Evolutionary conservation across 495 filamentous ascomycete species (phyloP).

Genomic region (Tirmania nivea): DNA sequence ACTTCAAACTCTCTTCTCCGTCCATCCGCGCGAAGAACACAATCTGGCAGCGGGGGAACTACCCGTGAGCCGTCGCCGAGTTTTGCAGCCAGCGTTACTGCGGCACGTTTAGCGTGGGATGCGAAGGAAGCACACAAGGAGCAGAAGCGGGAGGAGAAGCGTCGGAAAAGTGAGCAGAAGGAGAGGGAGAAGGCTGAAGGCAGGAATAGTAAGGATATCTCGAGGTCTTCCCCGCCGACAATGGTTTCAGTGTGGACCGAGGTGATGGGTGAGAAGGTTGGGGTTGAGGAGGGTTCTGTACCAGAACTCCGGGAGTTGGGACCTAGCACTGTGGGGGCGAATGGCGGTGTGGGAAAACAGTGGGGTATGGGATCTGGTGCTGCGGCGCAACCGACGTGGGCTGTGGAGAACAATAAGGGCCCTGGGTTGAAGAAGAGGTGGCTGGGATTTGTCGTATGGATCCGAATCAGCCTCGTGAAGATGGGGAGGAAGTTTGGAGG

Average conservation of each 20-base stretch:
- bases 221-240: neutral
- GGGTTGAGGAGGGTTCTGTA: neutral
- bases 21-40: neutral
- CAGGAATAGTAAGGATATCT: neutral
- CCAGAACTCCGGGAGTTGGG: neutral
- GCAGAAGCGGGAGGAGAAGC: conserved; percentile 18
- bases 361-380: neutral
- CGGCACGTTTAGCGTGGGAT: conserved; percentile 19
- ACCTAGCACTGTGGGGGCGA: neutral
- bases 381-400: neutral
- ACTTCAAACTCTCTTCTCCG: neutral
- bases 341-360: neutral
- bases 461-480: conserved; percentile 19
- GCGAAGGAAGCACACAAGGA: conserved; percentile 20
- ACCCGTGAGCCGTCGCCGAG: conserved; percentile 11
- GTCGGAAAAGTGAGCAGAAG: conserved; percentile 8
- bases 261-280: neutral
- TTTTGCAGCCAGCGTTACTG: conserved; percentile 16
- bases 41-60: neutral
- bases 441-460: conserved; percentile 18
- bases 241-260: neutral
- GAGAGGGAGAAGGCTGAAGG: neutral
- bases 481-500: conserved; percentile 17
- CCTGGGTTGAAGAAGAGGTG: conserved; percentile 16
- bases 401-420: neutral